Evolutionary conservation across 2,329 filamentous ascomycete species (phyloP), one percentile per base, ranked within the genome.

Genomic region (Sphaerulina populicola): DNA sequence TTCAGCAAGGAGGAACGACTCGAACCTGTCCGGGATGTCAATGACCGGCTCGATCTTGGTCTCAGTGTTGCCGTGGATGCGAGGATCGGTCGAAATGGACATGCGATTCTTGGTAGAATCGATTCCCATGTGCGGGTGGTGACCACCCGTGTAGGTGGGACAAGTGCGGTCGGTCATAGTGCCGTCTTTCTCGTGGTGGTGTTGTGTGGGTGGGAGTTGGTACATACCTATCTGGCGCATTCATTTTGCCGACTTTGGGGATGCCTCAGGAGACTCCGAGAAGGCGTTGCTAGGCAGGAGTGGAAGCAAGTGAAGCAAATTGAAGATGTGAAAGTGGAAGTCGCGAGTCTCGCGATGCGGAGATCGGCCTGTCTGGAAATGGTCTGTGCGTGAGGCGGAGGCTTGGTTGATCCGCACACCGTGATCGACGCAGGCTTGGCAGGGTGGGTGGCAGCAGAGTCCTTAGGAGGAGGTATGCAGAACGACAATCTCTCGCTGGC

Each of bases 1-100:
- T 44, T 89, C 85, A 37, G 72, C 80, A 54, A 97, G 85, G 57
- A 96, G 74, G 74, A 96, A 97, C 44, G 94, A 81, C 76, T 97
- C 93, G 74, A 94, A 94, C 66, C 93, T 97, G 57, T 64, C 52
- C 27, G 59, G 57, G 3, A 54, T 37, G 57, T 72, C 67, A 68
- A 57, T 42, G 44, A 51, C 44, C 5, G 54, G 33, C 11, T 61
- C 55, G 10, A 63, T 54, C 11, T 53, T 49, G n/a, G 58, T 54
- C 9, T 56, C 55, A 1, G 55, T 44, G 43, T 57, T 57, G 37
- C 57, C 59, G 6, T 53, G 29, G 37, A 59, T 38, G 15, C 58
- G 56, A 11, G 59, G 53, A 43, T 62, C 61, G 12, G 36, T 36
- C 18, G 35, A 40, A 39, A 39, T 14, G 9, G 56, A 42, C 14